These are phyloP conservation scores for Daldinia caldariorum DNA, from an alignment of 495 filamentous ascomycete species.

Conservation along the genomic window DNA sequence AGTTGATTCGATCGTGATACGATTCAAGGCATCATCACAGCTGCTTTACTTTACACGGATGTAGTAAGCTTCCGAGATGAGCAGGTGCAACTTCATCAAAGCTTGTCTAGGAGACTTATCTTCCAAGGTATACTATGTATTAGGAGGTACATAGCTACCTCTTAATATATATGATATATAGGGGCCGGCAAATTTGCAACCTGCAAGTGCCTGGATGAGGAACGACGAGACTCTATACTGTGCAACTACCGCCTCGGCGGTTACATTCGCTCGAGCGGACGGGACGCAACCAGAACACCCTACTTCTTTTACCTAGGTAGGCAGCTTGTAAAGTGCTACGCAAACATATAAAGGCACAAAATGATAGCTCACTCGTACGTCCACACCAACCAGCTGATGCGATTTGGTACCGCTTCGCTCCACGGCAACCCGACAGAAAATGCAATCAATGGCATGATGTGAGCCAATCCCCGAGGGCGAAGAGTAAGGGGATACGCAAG, in stretches of 20 bases:
- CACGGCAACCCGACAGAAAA: constrained; percentile 9
- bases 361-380: constrained; percentile 31
- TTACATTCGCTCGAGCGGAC: constrained; percentile 21
- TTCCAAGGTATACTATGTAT: constrained; percentile 2
- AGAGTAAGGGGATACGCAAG: constrained; percentile 10
- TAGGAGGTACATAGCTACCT: not conserved
- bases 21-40: not conserved
- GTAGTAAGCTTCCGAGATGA: constrained; percentile 24
- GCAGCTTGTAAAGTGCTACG: not conserved
- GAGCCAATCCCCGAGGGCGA: constrained; percentile 4
- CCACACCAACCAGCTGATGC: constrained; percentile 15
- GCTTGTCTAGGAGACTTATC: constrained; percentile 6
- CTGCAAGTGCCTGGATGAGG: constrained; percentile 14
- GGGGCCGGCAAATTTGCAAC: constrained; percentile 12
- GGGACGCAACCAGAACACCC: not conserved
- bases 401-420: constrained; percentile 21
- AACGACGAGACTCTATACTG: constrained; percentile 5
- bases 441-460: constrained; percentile 34
- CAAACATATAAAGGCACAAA: constrained; percentile 17
- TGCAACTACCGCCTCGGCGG: constrained; percentile 28
- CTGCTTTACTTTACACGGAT: constrained; percentile 1
- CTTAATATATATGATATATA: not conserved
- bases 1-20: constrained; percentile 13
- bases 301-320: not conserved
- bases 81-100: not conserved